Percentiles rank a stretch among this genome's conserved stretches.
phyloP scores from a whole-genome alignment of 345 rosid genomes.

The Lepidium africanum region DNA sequence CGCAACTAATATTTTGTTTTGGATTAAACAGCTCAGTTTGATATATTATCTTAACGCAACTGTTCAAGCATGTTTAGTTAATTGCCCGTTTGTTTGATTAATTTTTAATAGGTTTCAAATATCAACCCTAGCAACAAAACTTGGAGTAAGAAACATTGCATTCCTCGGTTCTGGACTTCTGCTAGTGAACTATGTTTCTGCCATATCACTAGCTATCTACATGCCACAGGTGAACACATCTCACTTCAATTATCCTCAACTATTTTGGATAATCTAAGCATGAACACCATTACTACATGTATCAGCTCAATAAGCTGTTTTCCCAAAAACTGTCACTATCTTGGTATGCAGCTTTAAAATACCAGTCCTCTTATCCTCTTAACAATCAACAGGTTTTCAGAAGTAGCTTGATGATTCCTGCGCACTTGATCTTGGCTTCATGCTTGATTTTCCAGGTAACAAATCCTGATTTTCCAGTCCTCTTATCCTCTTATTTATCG shows the following conservation, averaged over 20 bases:
- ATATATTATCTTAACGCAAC: background rate
- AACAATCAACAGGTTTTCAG: slow-evolving; percentile 61
- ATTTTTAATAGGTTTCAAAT: slow-evolving; percentile 63
- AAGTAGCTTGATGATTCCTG: slow-evolving; percentile 67
- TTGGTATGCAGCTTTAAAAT: background rate
- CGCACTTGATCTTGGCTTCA: slow-evolving; percentile 58
- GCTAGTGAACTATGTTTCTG: slow-evolving; percentile 70
- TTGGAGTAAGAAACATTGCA: slow-evolving; percentile 91
- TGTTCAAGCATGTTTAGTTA: background rate
- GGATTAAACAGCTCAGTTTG: background rate
- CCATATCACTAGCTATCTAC: slow-evolving; percentile 69
- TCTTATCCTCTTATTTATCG: too few species aligned
- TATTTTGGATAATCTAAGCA: background rate
- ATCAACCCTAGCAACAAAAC: slow-evolving; percentile 86
- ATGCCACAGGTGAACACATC: slow-evolving; percentile 68
- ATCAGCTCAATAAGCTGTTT: background rate
- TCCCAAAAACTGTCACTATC: background rate
- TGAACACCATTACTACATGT: background rate
- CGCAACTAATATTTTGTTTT: background rate
- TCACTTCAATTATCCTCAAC: slow-evolving; percentile 7
- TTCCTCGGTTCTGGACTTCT: slow-evolving; percentile 84
- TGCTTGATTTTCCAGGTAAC: slow-evolving; percentile 85
- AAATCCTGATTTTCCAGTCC: too few species aligned
- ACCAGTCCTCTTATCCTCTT: background rate
- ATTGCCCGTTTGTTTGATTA: background rate